Base-by-base conservation (phyloP, 371 early-diverging fungal genomes). In the Mortierella sp. region DNA sequence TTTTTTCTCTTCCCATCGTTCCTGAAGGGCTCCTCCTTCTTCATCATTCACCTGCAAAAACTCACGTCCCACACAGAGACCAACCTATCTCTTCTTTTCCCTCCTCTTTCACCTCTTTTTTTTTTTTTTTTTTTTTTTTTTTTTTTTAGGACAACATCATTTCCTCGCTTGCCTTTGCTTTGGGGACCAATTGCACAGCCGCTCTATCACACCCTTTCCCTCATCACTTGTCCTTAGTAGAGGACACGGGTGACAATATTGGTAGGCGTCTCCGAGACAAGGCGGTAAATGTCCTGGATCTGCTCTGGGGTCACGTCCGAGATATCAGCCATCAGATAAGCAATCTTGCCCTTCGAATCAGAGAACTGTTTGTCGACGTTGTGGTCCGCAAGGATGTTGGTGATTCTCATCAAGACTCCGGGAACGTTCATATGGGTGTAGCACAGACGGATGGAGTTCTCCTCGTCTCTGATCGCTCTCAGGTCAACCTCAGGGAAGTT, bases 301-400 rank as follows among this genome's bases (percentile, higher is more conserved):
- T 95, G 90, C 23, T 86, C 84, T 4, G 88, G 85, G 19, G 90
- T 80, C 18, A 92, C 91, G 56, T 93, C 87, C 16, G 88, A 87
- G 62, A 98, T 88, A 83, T 98, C 98, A 12, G 97, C 99, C 91
- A 97, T 92, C 53, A 98, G 85, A 84, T 98, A 98, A 16, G 96
- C 97, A 67, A 98, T 87, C 56, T 89, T 87, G 53, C 95, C 98
- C 83, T 93, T 93, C 18, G 95, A 94, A 77, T 99, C 98, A 56
- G 94, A 96, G 71, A 93, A 93, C 84, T 99, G 98, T 87, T 97
- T 97, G 81, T 97, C 97, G 61, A 99, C 97, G 76, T 99, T 98
- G 79, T 92, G 97, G 45, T 95, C 92, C 21, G 93, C 90, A 65
- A 99, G 88, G 70, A 97, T 91, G 72, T 94, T 92, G 85, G 97